phyloP scores from a whole-genome alignment of 352 stramenopile genomes.

The Globisporangium iwayamae region DNA sequence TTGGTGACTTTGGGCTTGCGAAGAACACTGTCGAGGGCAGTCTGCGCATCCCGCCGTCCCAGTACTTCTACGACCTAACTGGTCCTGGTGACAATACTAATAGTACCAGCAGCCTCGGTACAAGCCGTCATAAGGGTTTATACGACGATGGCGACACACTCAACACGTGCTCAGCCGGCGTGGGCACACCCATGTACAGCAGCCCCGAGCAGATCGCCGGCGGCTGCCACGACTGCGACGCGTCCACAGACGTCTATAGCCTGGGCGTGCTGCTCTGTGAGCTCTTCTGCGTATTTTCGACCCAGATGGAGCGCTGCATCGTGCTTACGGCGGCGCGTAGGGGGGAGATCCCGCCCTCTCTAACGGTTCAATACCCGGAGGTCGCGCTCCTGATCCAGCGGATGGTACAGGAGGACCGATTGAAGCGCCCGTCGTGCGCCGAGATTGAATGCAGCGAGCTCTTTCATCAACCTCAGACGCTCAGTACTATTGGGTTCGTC shows the following conservation, averaged over 20 bases:
- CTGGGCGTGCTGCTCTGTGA: conserved; percentile 73
- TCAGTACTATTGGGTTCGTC: neutral
- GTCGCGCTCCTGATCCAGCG: conserved; percentile 39
- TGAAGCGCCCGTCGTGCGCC: conserved; percentile 35
- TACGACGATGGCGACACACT: conserved; percentile 10
- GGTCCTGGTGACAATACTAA: conserved; percentile 22
- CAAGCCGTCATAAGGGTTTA: too few relatives aligned
- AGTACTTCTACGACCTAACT: conserved; percentile 43
- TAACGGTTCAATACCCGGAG: conserved; percentile 37
- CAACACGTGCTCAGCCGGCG: conserved; percentile 57
- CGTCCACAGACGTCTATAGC: conserved; percentile 69
- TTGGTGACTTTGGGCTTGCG: conserved; percentile 79
- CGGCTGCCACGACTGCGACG: conserved; percentile 35
- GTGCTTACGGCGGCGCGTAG: conserved; percentile 47
- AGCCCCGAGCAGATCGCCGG: conserved; percentile 66
- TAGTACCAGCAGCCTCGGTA: neutral
- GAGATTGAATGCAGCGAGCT: conserved; percentile 38
- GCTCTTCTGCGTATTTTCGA: conserved; percentile 69
- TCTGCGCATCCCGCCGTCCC: conserved; percentile 48
- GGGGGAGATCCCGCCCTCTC: conserved; percentile 28
- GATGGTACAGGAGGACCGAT: conserved; percentile 49
- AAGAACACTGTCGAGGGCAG: conserved; percentile 65
- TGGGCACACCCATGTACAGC: conserved; percentile 72
- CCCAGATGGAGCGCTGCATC: conserved; percentile 74
- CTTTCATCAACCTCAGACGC: conserved; percentile 8